Conservation (phyloP, 257 asterid genomes). For the Datura wrightii region DNA sequence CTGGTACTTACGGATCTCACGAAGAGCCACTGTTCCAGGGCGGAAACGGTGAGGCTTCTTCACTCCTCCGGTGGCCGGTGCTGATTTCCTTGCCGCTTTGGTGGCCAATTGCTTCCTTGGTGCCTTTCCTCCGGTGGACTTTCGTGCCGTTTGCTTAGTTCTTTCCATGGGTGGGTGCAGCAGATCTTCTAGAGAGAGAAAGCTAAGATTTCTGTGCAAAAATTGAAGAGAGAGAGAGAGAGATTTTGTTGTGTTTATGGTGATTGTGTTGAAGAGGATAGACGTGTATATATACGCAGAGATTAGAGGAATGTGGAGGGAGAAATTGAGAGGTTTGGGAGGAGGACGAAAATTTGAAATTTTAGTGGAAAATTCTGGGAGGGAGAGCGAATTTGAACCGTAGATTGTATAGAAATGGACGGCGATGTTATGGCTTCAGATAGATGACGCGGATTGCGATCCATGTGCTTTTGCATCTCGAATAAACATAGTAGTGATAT, state of each 20-base stretch:
- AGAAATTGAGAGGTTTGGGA: background rate
- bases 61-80: background rate
- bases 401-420: background rate
- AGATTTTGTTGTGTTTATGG: background rate
- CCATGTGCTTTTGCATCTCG: background rate
- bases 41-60: constrained; percentile 28
- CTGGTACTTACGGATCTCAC: constrained; percentile 27
- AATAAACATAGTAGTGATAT: too few relatives aligned
- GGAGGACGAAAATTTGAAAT: background rate
- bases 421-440: background rate
- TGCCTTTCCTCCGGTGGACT: constrained; percentile 20
- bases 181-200: background rate
- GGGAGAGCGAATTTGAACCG: background rate
- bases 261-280: background rate
- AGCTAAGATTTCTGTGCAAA: too few relatives aligned
- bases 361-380: too few relatives aligned
- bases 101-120: constrained; percentile 21
- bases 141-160: constrained; percentile 13
- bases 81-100: constrained; percentile 22
- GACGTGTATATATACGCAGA: too few relatives aligned
- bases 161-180: background rate
- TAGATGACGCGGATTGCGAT: background rate
- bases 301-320: background rate
- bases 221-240: background rate
- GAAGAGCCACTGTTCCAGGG: constrained; percentile 23